A percentile compares a stretch with the other conserved stretches of the same genome.
These are phyloP conservation scores for Eucalyptus erythrocorys DNA, from an alignment of 345 rosid species.

Conservation along the genomic window DNA sequence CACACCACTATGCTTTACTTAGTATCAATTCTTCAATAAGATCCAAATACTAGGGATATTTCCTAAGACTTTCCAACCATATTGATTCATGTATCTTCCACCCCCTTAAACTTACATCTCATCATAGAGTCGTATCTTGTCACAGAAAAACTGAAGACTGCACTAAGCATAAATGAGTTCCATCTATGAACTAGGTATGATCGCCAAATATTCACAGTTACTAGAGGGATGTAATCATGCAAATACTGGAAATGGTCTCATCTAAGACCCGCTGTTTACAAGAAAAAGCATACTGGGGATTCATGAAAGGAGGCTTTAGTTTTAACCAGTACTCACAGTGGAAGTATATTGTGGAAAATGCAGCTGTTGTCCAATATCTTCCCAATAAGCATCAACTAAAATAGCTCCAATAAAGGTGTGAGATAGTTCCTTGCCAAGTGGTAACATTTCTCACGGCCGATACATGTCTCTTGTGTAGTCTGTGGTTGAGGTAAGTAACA, in stretches of 20 bases:
- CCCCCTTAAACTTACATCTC: background rate
- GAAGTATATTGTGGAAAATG: conserved; percentile 23
- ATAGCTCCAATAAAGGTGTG: conserved; percentile 28
- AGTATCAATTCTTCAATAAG: background rate
- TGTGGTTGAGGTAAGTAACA: conserved; percentile 21
- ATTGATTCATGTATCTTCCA: background rate
- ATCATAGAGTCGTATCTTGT: background rate
- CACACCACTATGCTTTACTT: background rate
- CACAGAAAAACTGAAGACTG: background rate
- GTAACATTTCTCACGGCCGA: conserved; percentile 23
- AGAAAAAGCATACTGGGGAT: background rate
- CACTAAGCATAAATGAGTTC: background rate
- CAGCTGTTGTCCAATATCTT: conserved; percentile 30
- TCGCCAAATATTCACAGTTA: background rate
- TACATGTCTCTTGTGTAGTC: conserved; percentile 24
- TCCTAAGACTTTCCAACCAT: background rate
- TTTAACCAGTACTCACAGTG: background rate
- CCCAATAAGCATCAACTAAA: conserved; percentile 29
- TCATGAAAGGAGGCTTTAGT: background rate
- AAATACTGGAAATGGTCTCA: background rate
- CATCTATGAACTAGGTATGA: background rate
- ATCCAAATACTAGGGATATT: background rate
- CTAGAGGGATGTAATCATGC: background rate
- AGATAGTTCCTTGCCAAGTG: conserved; percentile 27
- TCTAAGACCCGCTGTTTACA: background rate